Conservation (phyloP, 768 basidiomycete genomes). For the Boletus coccyginus region DNA sequence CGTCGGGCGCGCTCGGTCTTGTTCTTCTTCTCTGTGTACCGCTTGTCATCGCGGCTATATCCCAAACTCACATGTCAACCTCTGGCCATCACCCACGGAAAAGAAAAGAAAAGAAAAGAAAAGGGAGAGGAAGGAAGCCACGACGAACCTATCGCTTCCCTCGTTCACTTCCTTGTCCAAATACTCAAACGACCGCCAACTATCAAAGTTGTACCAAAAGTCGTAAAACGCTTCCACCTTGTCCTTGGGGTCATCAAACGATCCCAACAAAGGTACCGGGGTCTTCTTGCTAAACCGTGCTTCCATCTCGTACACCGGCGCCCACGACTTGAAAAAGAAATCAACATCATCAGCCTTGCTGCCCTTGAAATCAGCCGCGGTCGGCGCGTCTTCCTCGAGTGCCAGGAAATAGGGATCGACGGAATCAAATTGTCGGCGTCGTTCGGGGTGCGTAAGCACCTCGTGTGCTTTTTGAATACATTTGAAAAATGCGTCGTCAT, state of each 20-base stretch:
- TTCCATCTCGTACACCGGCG: constrained; percentile 86
- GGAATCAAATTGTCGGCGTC: constrained; percentile 93
- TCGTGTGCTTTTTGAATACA: constrained; percentile 99
- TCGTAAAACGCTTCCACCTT: constrained; percentile 94
- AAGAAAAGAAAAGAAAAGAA: neutral
- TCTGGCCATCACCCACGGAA: neutral
- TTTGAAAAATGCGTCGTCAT: constrained; percentile 99
- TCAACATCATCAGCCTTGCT: constrained; percentile 44
- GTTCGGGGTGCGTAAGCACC: constrained; percentile 81
- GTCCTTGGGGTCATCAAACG: constrained; percentile 66
- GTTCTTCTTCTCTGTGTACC: constrained; percentile 99
- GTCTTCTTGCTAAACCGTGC: constrained; percentile 86
- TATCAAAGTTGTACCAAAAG: constrained; percentile 99
- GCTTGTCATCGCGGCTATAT: constrained; percentile 92
- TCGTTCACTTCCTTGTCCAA: constrained; percentile 98
- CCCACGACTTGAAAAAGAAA: constrained; percentile 69
- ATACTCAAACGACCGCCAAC: constrained; percentile 98
- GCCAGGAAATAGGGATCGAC: constrained; percentile 79
- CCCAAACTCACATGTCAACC: constrained; percentile 9
- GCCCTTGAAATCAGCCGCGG: constrained; percentile 53
- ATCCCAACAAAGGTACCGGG: constrained; percentile 82
- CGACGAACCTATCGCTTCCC: constrained; percentile 84
- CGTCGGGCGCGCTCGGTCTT: constrained; percentile 92
- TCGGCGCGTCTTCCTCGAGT: constrained; percentile 77
- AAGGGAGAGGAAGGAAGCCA: neutral